Evolutionary conservation across 306 rosid species (phyloP).

Genomic region (Luffa aegyptiaca): DNA sequence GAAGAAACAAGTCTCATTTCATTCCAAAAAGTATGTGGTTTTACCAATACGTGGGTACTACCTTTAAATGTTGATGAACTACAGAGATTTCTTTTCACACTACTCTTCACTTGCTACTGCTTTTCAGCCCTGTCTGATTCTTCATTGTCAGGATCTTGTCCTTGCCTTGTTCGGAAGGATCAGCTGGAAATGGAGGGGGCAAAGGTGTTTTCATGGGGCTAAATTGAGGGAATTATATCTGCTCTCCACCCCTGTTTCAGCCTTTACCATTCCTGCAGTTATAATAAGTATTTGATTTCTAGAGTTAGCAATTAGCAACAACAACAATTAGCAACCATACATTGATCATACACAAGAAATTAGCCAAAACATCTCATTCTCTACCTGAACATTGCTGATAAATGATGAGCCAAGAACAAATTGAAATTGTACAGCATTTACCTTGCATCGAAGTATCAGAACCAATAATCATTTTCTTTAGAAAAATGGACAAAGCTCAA

Average conservation of each 20-base stretch:
- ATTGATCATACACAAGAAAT: neutral
- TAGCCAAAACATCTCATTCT: neutral
- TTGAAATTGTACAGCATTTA: neutral
- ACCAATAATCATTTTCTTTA: neutral
- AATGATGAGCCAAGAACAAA: neutral
- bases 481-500: neutral
- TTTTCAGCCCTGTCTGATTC: slow-evolving; percentile 14
- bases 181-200: slow-evolving; percentile 33
- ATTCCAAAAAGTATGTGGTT: neutral
- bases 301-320: too few species aligned
- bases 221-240: slow-evolving; percentile 32
- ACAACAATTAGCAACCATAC: neutral
- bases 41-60: neutral
- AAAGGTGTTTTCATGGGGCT: slow-evolving; percentile 22
- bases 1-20: neutral
- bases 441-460: neutral
- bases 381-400: neutral
- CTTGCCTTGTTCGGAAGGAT: slow-evolving; percentile 36
- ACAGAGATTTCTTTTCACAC: neutral
- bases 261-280: slow-evolving; percentile 30
- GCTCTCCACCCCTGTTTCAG: slow-evolving; percentile 30
- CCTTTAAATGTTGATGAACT: neutral
- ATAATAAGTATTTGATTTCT: neutral
- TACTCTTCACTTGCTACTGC: slow-evolving; percentile 5
- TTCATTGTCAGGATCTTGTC: slow-evolving; percentile 22